Percentiles rank a stretch among this genome's conserved stretches.
phyloP scores from a whole-genome alignment of 352 stramenopile genomes.

The Phytophthora litchii region DNA sequence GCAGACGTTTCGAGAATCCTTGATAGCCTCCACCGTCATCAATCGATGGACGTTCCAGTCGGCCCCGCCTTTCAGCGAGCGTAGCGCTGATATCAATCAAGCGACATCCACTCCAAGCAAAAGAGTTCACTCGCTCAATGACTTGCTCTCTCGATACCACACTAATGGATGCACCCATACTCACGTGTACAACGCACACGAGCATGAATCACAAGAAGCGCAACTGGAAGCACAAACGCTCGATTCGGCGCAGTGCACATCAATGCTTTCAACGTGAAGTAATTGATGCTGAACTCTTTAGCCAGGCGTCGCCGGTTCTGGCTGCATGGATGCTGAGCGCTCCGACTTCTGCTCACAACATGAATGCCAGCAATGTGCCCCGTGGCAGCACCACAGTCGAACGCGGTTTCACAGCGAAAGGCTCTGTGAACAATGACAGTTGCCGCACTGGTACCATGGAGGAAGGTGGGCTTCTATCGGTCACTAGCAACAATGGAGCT shows the following conservation, averaged over 20 bases:
- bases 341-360: constrained; percentile 3
- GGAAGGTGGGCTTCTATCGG: not conserved
- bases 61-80: constrained; percentile 9
- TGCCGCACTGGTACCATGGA: not conserved
- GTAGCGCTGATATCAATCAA: constrained; percentile 28
- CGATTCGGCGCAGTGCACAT: not conserved
- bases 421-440: not conserved
- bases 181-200: constrained; percentile 6
- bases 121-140: not conserved
- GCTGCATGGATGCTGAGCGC: constrained; percentile 3
- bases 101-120: not conserved
- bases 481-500: not conserved
- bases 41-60: not conserved
- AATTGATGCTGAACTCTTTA: constrained; percentile 27
- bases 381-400: not conserved
- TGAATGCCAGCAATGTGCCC: not conserved
- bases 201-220: not conserved
- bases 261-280: constrained; percentile 9
- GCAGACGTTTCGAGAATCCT: constrained; percentile 6
- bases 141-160: constrained; percentile 8
- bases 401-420: not conserved
- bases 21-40: constrained; percentile 9
- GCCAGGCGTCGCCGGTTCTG: constrained; percentile 21
- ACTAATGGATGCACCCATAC: constrained; percentile 14
- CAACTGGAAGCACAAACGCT: not conserved